Percentiles rank a stretch among this genome's conserved stretches.
Evolutionary conservation across 306 rosid genomes (phyloP).

Genomic region (Ceratonia siliqua): DNA sequence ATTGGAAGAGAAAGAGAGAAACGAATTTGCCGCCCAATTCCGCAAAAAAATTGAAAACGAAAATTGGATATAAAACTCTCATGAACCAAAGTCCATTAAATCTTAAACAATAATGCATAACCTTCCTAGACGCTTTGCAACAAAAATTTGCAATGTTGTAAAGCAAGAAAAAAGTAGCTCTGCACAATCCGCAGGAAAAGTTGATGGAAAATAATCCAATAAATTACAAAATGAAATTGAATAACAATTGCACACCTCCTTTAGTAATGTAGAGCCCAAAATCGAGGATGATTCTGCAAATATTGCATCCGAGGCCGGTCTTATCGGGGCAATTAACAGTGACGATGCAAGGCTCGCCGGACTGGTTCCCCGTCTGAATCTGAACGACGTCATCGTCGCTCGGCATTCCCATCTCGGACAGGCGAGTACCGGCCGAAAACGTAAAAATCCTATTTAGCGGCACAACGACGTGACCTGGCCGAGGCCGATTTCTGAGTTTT

Average conservation of each 20-base stretch:
- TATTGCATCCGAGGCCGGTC: slow-evolving; percentile 72
- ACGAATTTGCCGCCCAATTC: background rate
- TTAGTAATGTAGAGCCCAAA: slow-evolving; percentile 63
- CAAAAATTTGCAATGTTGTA: too few species aligned
- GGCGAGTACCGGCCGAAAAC: background rate
- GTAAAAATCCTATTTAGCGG: background rate
- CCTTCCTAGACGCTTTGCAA: too few species aligned
- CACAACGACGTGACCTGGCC: background rate
- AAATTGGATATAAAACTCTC: background rate
- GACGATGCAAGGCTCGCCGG: slow-evolving; percentile 56
- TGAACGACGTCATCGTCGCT: slow-evolving; percentile 62
- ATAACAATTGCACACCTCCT: slow-evolving; percentile 57
- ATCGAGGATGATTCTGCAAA: slow-evolving; percentile 64
- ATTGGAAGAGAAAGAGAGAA: too few species aligned
- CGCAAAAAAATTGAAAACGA: background rate
- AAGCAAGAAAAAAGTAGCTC: background rate
- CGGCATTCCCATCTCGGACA: slow-evolving; percentile 40
- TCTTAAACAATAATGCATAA: background rate
- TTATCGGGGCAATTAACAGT: slow-evolving; percentile 75
- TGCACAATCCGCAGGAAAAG: background rate
- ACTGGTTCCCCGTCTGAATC: slow-evolving; percentile 41
- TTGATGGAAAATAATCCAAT: background rate
- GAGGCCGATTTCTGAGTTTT: background rate
- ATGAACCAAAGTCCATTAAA: background rate
- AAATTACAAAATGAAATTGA: background rate